These are phyloP conservation scores for Endocalyx cinctus DNA, from an alignment of 2,329 filamentous ascomycete genomes.

Conservation along the genomic window DNA sequence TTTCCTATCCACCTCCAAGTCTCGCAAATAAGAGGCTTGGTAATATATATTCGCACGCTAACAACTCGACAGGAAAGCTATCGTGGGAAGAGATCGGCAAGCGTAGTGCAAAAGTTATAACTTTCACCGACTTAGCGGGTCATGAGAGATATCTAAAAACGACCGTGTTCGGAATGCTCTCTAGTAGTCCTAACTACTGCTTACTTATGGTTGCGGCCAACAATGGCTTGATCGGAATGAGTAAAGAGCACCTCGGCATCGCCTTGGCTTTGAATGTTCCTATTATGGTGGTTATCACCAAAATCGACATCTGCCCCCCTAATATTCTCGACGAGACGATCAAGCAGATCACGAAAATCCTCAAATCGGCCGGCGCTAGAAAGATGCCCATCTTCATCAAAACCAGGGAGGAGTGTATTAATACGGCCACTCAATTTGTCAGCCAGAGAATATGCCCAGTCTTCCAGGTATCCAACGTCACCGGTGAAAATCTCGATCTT, in stretches of 20 bases:
- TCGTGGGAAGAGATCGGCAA: constrained; percentile 98
- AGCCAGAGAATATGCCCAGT: constrained; percentile 93
- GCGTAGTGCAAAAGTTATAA: constrained; percentile 92
- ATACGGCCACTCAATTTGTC: constrained; percentile 93
- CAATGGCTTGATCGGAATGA: constrained; percentile 96
- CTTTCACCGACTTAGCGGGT: constrained; percentile 90
- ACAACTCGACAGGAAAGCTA: constrained; percentile 46
- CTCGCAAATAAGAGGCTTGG: too few species aligned
- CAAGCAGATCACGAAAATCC: constrained; percentile 82
- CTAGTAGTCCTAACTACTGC: constrained; percentile 95
- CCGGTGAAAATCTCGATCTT: constrained; percentile 82
- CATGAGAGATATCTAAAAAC: constrained; percentile 94
- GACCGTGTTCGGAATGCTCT: constrained; percentile 91
- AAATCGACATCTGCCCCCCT: constrained; percentile 96
- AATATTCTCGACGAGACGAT: constrained; percentile 94
- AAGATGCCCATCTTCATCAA: constrained; percentile 98
- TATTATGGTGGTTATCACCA: constrained; percentile 96
- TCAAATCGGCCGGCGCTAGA: constrained; percentile 87
- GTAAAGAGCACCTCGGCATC: constrained; percentile 94
- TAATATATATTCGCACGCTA: constrained; percentile 6
- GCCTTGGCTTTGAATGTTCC: constrained; percentile 92
- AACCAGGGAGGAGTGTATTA: constrained; percentile 83
- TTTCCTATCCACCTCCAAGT: too few species aligned
- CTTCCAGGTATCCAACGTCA: constrained; percentile 98
- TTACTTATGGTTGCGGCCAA: constrained; percentile 98